Evolutionary conservation across 208 protist species (phyloP).

Genomic region (Acanthamoeba healyi): DNA sequence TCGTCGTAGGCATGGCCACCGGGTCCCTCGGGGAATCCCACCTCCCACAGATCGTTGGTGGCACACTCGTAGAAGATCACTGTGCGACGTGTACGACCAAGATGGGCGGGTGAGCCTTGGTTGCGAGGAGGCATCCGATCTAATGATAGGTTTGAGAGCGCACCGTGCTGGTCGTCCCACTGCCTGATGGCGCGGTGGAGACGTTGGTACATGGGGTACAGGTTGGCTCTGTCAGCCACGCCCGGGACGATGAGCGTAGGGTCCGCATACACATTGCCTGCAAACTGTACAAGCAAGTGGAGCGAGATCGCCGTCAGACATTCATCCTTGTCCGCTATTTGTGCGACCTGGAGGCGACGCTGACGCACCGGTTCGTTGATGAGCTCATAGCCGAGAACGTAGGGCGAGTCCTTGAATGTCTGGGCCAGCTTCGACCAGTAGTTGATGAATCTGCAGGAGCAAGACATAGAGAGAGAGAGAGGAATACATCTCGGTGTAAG

Average conservation of each 20-base stretch:
- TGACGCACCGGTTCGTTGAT: slow-evolving; percentile 86
- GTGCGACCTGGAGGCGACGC: no score
- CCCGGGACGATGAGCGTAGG: slow-evolving; percentile 55
- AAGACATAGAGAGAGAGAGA: not conserved
- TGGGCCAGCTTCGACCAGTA: slow-evolving; percentile 76
- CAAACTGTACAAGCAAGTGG: not conserved
- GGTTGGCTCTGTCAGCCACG: slow-evolving; percentile 65
- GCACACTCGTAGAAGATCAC: slow-evolving; percentile 83
- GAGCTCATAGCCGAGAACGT: slow-evolving; percentile 85
- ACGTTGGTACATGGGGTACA: slow-evolving; percentile 81
- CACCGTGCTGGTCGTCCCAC: slow-evolving; percentile 79
- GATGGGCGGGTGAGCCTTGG: not conserved
- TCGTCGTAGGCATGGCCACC: slow-evolving; percentile 84
- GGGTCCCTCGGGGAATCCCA: slow-evolving; percentile 76
- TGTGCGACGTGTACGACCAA: no score
- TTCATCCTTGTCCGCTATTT: no score
- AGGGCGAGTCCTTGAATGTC: slow-evolving; percentile 72
- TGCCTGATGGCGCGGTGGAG: slow-evolving; percentile 81
- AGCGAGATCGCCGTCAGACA: no score
- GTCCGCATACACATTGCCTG: slow-evolving; percentile 76
- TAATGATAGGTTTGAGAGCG: no score
- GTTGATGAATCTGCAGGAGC: slow-evolving; percentile 3
- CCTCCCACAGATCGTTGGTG: slow-evolving; percentile 61
- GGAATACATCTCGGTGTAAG: not conserved
- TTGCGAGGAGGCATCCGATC: no score